Conservation (phyloP, 495 filamentous ascomycete genomes). For the Hypoxylon perforatum region DNA sequence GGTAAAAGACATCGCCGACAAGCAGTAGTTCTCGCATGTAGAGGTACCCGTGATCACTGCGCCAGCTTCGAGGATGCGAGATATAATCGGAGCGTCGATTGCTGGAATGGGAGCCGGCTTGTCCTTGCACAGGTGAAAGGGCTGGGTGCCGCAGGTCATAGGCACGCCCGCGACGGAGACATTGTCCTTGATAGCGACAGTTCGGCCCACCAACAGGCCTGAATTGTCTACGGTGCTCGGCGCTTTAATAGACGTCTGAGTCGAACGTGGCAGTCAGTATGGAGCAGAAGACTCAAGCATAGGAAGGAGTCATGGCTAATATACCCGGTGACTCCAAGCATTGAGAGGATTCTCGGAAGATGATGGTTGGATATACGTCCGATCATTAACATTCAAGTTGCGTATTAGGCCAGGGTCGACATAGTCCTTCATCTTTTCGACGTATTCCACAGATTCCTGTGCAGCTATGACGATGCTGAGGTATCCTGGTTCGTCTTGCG, state of each 20-base stretch:
- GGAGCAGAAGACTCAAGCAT: slow-evolving; percentile 8
- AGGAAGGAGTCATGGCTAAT: slow-evolving; percentile 38
- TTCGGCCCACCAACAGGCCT: slow-evolving; percentile 42
- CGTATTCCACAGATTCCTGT: slow-evolving; percentile 15
- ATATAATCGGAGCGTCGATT: slow-evolving; percentile 55
- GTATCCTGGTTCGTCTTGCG: slow-evolving; percentile 32
- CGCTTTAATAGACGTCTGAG: slow-evolving; percentile 25
- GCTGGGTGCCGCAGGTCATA: slow-evolving; percentile 50
- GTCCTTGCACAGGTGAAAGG: slow-evolving; percentile 39
- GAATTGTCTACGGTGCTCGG: neutral
- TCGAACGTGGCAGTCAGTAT: neutral
- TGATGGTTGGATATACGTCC: slow-evolving; percentile 19
- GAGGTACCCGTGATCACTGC: slow-evolving; percentile 49
- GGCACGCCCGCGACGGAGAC: slow-evolving; percentile 56
- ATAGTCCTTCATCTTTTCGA: slow-evolving; percentile 23
- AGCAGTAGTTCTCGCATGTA: slow-evolving; percentile 57
- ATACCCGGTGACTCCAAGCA: slow-evolving; percentile 49
- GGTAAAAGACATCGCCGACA: slow-evolving; percentile 46
- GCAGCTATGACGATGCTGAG: slow-evolving; percentile 14
- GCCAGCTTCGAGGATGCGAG: slow-evolving; percentile 57
- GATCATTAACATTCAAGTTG: neutral
- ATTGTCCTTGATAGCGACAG: slow-evolving; percentile 54
- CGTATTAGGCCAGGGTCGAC: slow-evolving; percentile 15
- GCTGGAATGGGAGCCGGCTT: slow-evolving; percentile 42
- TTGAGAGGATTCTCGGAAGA: slow-evolving; percentile 52